A percentile compares a stretch with the other conserved stretches of the same genome.
phyloP scores from a whole-genome alignment of 306 rosid species.

The Cucurbita maxima region DNA sequence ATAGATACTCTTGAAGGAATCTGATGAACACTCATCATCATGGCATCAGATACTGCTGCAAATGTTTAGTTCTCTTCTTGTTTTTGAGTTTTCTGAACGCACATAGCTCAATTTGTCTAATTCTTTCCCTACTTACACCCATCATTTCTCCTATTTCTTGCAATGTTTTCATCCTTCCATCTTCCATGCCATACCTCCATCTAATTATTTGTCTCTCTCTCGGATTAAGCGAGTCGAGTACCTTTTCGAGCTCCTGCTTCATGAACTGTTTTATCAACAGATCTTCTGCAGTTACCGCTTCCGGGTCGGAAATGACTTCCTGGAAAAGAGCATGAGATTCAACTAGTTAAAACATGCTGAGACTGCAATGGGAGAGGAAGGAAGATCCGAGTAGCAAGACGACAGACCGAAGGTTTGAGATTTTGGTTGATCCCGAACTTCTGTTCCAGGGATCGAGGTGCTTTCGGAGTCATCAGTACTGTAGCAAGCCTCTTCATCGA shows the following conservation, averaged over 20 bases:
- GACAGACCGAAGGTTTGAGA: slow-evolving; percentile 81
- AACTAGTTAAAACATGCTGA: not conserved
- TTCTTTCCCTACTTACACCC: slow-evolving; percentile 93
- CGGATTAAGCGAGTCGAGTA: slow-evolving; percentile 57
- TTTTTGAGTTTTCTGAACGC: slow-evolving; percentile 84
- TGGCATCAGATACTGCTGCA: slow-evolving; percentile 66
- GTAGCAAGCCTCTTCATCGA: slow-evolving; percentile 86
- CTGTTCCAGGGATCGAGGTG: slow-evolving; percentile 86
- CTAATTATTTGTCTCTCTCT: slow-evolving; percentile 75
- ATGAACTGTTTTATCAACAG: slow-evolving; percentile 51
- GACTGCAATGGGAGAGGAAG: not conserved
- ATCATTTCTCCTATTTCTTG: slow-evolving; percentile 91
- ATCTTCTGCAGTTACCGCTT: slow-evolving; percentile 69
- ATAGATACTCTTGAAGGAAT: not conserved
- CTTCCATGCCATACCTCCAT: slow-evolving; percentile 97
- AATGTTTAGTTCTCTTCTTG: slow-evolving; percentile 75
- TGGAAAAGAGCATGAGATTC: slow-evolving; percentile 10
- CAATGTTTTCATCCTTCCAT: slow-evolving; percentile 85
- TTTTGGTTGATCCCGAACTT: slow-evolving; percentile 72
- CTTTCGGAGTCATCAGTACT: slow-evolving; percentile 76
- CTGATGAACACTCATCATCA: slow-evolving; percentile 25
- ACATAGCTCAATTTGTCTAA: slow-evolving; percentile 77
- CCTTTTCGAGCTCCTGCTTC: slow-evolving; percentile 72
- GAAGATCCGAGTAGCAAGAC: not conserved
- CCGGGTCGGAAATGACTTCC: slow-evolving; percentile 68